phyloP scores from a whole-genome alignment of 441 rosid species.

The California macrophylla region DNA sequence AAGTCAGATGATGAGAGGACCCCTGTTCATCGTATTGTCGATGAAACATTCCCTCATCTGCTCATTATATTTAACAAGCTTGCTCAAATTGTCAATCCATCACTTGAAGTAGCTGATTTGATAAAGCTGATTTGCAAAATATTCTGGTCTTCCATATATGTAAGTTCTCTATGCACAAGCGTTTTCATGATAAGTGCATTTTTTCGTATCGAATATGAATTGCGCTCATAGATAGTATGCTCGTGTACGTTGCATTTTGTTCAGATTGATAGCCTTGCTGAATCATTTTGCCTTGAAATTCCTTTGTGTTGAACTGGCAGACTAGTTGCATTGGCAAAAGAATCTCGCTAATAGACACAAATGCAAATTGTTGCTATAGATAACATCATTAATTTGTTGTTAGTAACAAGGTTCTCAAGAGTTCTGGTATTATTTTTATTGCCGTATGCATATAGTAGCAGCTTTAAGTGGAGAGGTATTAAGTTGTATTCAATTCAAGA shows the following conservation, averaged over 20 bases:
- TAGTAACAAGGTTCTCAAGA: not conserved
- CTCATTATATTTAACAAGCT: conserved; percentile 68
- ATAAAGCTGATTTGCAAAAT: conserved; percentile 95
- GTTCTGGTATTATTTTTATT: not conserved
- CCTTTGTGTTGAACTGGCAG: not conserved
- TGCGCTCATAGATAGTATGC: not conserved
- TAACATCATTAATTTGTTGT: not conserved
- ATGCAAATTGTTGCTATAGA: not conserved
- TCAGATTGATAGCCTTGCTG: not conserved
- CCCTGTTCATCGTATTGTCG: conserved; percentile 64
- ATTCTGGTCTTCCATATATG: conserved; percentile 96
- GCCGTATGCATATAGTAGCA: not conserved
- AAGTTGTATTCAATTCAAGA: not conserved
- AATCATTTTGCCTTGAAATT: not conserved
- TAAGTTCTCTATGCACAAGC: conserved; percentile 29
- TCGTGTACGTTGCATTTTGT: not conserved
- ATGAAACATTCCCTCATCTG: conserved; percentile 82
- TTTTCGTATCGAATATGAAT: not conserved
- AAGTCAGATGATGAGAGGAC: conserved; percentile 93
- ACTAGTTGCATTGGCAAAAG: not conserved
- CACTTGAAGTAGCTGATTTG: conserved; percentile 82
- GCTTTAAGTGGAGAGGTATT: not conserved
- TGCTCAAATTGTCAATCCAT: conserved; percentile 63
- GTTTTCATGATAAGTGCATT: not conserved
- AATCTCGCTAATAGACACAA: not conserved